A percentile compares a stretch with the other conserved stretches of the same genome.
These are phyloP conservation scores for Bassia scoparia DNA, from an alignment of 148 eudicot genomes.

Conservation along the genomic window DNA sequence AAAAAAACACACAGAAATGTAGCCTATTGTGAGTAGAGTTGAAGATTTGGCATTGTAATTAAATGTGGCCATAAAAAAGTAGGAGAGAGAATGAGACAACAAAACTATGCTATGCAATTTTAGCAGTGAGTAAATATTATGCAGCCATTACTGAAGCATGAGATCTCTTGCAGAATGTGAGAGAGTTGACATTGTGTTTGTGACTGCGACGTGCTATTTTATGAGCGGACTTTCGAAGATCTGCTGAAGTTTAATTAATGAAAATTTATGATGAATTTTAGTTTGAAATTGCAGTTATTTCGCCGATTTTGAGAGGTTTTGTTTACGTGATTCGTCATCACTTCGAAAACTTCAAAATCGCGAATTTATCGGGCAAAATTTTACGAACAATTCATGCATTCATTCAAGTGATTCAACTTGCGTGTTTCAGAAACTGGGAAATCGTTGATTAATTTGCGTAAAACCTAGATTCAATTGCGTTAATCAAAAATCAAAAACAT, in stretches of 20 bases:
- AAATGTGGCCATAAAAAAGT: neutral
- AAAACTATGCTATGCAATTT: neutral
- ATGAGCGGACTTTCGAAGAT: neutral
- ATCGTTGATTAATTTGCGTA: neutral
- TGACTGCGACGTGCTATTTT: conserved; percentile 16
- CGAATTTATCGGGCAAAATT: neutral
- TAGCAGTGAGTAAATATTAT: neutral
- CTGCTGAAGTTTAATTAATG: neutral
- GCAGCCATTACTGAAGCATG: conserved; percentile 14
- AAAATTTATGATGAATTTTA: neutral
- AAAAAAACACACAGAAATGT: neutral
- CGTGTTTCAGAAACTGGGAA: too few species aligned
- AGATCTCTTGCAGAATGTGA: neutral
- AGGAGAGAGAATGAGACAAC: neutral
- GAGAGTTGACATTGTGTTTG: conserved; percentile 22
- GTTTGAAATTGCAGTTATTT: neutral
- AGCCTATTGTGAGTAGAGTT: neutral
- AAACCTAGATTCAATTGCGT: neutral
- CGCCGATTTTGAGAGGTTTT: too few species aligned
- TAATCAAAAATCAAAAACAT: neutral
- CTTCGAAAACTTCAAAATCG: neutral
- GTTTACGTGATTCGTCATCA: neutral
- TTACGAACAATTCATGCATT: neutral
- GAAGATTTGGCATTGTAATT: too few species aligned
- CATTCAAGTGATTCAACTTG: too few species aligned